phyloP scores from a whole-genome alignment of 2,329 filamentous ascomycete species.

The Ophiocordyceps camponoti-floridani region DNA sequence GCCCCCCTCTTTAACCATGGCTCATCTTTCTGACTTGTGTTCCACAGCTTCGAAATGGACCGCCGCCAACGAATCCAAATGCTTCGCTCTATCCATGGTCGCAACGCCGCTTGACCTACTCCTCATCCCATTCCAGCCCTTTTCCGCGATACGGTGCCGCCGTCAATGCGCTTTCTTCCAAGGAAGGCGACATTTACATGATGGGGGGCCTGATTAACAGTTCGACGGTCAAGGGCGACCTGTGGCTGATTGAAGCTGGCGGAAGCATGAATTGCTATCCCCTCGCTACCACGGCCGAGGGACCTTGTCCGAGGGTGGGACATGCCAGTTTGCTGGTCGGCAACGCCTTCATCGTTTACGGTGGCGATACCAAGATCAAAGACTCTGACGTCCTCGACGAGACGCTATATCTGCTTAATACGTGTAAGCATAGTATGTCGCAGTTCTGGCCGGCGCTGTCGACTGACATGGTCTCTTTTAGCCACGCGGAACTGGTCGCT shows the following conservation, averaged over 20 bases:
- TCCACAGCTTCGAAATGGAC: conserved; percentile 35
- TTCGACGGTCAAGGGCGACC: conserved; percentile 85
- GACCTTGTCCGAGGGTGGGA: conserved; percentile 84
- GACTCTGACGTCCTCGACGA: conserved; percentile 85
- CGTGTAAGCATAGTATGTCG: conserved; percentile 48
- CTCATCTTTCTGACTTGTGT: conserved; percentile 2
- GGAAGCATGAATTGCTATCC: conserved; percentile 81
- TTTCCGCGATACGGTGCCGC: conserved; percentile 96
- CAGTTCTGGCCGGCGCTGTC: neutral
- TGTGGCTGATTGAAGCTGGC: conserved; percentile 94
- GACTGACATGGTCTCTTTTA: conserved; percentile 19
- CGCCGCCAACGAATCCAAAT: conserved; percentile 38
- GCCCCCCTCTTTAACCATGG: neutral
- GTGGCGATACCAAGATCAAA: conserved; percentile 93
- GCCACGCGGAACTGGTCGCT: conserved; percentile 97
- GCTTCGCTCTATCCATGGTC: conserved; percentile 91
- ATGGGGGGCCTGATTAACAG: conserved; percentile 96
- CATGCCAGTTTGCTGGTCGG: conserved; percentile 88
- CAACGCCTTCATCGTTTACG: conserved; percentile 97
- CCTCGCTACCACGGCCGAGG: conserved; percentile 79
- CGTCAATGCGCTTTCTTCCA: conserved; percentile 80
- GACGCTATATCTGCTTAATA: conserved; percentile 90
- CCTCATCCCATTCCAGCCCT: conserved; percentile 62
- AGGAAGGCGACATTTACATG: conserved; percentile 92
- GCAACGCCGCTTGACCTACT: conserved; percentile 72